Base-by-base conservation (phyloP, 176 grass and related monocot species). In the Saccharum spontaneum region DNA sequence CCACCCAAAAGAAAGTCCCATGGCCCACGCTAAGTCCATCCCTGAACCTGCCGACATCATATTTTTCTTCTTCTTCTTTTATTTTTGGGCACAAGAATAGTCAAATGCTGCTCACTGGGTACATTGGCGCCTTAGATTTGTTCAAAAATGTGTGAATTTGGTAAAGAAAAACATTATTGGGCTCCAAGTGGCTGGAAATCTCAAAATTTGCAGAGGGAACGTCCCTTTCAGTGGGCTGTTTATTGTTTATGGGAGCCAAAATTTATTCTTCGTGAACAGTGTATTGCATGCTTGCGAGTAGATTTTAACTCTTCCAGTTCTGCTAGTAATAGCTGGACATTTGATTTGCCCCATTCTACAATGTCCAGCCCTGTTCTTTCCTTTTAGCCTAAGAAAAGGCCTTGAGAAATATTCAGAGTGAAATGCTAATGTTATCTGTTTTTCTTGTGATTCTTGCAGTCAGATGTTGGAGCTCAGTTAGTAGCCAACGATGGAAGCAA, bases 401-500 rank as follows among this genome's bases (percentile, higher is more conserved):
- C 6, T 34, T 54, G 15, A 16, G 0, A 24, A 79, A n/a, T 62
- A 34, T 13, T 87, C 76, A 74, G 90, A 78, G 33, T 65, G 41
- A 86, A 81, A 70, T 70, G 74, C 45, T 85, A 59, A 83, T 73
- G 69, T 68, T 73, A 48, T 71, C 28, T 74, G 20, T 89, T 75
- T 65, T 8, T 0, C 24, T 84, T 41, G 39, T 88, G 48, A 75
- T 79, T 93, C 67, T 79, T 81, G 40, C 70, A 75, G 74, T 18
- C 70, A 91, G 91, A 79, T 90, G 89, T 76, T 77, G 60, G 54
- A 66, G 83, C 60, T 82, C 10, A 79, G 45, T 30, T 83, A 66
- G 46, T 79, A 62, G 44, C 71, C 70, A 77, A 92, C 26, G 26
- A 94, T 89, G 94, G 92, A 94, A 64, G 77, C 64, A 63, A 86